These are phyloP conservation scores for Pseudohalonectria lignicola DNA, from an alignment of 2,329 filamentous ascomycete genomes.

Conservation along the genomic window DNA sequence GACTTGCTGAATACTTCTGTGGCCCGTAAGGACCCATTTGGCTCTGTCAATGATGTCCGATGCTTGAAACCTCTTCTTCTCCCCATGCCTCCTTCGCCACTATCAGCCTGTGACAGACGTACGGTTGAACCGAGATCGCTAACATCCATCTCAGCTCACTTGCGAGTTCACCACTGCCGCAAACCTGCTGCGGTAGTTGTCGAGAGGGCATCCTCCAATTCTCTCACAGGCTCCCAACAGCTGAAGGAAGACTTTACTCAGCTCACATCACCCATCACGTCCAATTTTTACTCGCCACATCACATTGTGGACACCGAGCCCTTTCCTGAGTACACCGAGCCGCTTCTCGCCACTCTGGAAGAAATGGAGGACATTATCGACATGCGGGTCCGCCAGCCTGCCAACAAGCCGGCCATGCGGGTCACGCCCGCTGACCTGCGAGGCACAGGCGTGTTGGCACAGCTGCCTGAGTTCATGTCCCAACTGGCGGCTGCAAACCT, in stretches of 20 bases:
- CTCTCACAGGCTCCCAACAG: too few relatives aligned
- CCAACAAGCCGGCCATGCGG: constrained; percentile 11
- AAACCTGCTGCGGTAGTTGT: too few relatives aligned
- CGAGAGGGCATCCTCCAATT: too few relatives aligned
- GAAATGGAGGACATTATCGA: constrained; percentile 13
- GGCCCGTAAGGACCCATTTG: constrained; percentile 4
- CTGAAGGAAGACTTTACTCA: background rate
- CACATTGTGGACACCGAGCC: too few relatives aligned
- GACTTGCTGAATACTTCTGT: constrained; percentile 10
- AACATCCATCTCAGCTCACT: too few relatives aligned
- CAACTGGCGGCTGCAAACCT: constrained; percentile 9
- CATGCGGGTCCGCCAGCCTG: constrained; percentile 5
- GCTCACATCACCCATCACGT: background rate
- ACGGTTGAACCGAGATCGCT: too few relatives aligned
- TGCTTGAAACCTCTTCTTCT: too few relatives aligned
- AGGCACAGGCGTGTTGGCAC: constrained; percentile 8
- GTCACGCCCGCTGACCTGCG: constrained; percentile 11
- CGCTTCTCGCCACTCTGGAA: constrained; percentile 9
- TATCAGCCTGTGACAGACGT: too few relatives aligned
- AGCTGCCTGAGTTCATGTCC: constrained; percentile 14
- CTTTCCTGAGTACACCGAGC: constrained; percentile 11
- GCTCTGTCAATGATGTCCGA: too few relatives aligned
- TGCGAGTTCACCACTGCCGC: too few relatives aligned
- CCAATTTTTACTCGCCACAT: too few relatives aligned
- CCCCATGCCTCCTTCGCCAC: too few relatives aligned